Evolutionary conservation across 208 protist species (phyloP).

Genomic region (Zelonia costaricensis): DNA sequence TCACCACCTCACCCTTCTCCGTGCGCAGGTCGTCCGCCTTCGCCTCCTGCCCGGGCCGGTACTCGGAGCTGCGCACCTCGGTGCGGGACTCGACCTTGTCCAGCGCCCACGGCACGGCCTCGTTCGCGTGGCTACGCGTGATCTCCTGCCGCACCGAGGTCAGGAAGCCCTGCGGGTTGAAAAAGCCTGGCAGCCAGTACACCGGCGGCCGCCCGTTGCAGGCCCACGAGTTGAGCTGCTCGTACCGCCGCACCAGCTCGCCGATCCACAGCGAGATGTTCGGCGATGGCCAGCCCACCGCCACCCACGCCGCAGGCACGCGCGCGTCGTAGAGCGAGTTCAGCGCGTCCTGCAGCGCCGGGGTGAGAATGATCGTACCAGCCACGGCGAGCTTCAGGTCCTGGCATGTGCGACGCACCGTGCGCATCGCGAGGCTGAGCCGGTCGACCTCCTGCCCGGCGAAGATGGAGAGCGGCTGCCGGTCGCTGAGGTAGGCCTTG

Average conservation of each 20-base stretch:
- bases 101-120: constrained; percentile 94
- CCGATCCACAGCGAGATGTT: constrained; percentile 97
- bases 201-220: constrained; percentile 88
- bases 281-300: constrained; percentile 95
- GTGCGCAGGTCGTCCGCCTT: constrained; percentile 88
- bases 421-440: constrained; percentile 83
- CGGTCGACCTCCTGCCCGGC: constrained; percentile 96
- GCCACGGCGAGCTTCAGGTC: constrained; percentile 97
- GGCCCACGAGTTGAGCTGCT: constrained; percentile 96
- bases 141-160: constrained; percentile 98
- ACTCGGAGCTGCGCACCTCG: constrained; percentile 94
- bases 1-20: constrained; percentile 96
- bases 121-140: constrained; percentile 88
- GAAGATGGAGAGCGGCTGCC: constrained; percentile 96
- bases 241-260: constrained; percentile 93
- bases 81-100: constrained; percentile 96
- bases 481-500: constrained; percentile 75
- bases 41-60: constrained; percentile 91
- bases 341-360: constrained; percentile 93
- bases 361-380: constrained; percentile 97
- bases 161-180: constrained; percentile 99
- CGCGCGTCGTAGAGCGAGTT: constrained; percentile 96
- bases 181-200: constrained; percentile 98
- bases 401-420: constrained; percentile 85
- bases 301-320: constrained; percentile 95